Evolutionary conservation across 2,329 filamentous ascomycete genomes (phyloP), one percentile per base, ranked within the genome.

Genomic region (Sporothrix euskadiensis): DNA sequence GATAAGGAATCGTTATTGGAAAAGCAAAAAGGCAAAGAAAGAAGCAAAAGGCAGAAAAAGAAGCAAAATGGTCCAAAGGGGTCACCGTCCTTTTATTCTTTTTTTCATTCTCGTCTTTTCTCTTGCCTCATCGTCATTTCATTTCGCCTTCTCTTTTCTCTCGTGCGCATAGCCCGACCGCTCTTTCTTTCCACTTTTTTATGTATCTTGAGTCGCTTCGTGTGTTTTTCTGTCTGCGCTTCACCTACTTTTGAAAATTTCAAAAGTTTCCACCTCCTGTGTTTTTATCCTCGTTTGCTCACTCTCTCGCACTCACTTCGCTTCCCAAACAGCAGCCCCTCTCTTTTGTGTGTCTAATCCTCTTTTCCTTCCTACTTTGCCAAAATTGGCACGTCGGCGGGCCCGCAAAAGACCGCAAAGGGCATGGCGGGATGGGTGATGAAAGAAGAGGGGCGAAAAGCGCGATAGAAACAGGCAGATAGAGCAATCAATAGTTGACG

Each of bases 371-470:
- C 30, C 30, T 56, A 49, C 54, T 61, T 59, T 61, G 47, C 66
- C 66, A 69, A 44, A 59, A 61, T 56, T 56, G 61, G 39, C 61
- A 72, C 47, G 12, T 44, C 41, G 39, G n/a, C 9, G 69, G 70
- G 70, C 65, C 73, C 70, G 47, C 69, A 72, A 57, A 54, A 44
- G 70, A 22, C 73, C 70, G 66, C 65, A 72, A 74, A 16, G 69
- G 73, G 73, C 70, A 74, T 72, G 71, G 70, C 70, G 65, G 70
- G 61, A 26, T 26, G 63, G 26, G 19, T 32, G 63, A 69, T 47
- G 63, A 61, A 52, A 73, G 52, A 69, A 69, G 54, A 56, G 41
- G 56, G 69, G 44, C 9, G 35, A 35, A 9, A 69, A 35, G 22
- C 22, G 59, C 14, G 16, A 49, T 71, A 30, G 69, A 32, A 32